These are phyloP conservation scores for Penicillium steckii DNA, from an alignment of 495 filamentous ascomycete genomes.

Conservation along the genomic window DNA sequence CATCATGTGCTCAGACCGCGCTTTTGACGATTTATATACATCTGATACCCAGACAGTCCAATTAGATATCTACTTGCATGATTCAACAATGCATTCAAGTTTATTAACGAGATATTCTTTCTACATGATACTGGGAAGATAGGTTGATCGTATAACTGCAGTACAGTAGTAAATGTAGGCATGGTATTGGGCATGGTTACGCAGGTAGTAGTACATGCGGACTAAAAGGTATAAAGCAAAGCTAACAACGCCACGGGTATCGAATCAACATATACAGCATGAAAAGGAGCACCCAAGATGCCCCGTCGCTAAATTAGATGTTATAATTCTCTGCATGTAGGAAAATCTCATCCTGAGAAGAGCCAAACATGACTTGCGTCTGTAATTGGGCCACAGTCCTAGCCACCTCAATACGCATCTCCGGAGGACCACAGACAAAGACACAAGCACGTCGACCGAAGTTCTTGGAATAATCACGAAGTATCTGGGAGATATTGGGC, in stretches of 20 bases:
- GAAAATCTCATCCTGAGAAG: slow-evolving; percentile 83
- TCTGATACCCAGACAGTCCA: slow-evolving; percentile 11
- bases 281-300: slow-evolving; percentile 3
- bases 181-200: background rate
- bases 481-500: slow-evolving; percentile 80
- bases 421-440: slow-evolving; percentile 87
- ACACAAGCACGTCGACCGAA: slow-evolving; percentile 86
- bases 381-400: slow-evolving; percentile 81
- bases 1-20: background rate
- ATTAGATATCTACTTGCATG: background rate
- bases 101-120: too few relatives aligned
- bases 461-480: slow-evolving; percentile 73
- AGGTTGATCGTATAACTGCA: too few relatives aligned
- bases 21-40: slow-evolving; percentile 4
- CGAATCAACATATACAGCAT: slow-evolving; percentile 9
- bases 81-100: background rate
- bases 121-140: too few relatives aligned
- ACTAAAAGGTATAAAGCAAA: background rate
- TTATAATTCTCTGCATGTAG: slow-evolving; percentile 95
- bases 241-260: slow-evolving; percentile 15
- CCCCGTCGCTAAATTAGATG: slow-evolving; percentile 45
- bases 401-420: slow-evolving; percentile 84
- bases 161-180: too few relatives aligned
- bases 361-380: slow-evolving; percentile 73
- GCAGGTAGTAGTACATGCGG: background rate